Percentiles rank a stretch among this genome's conserved stretches.
These are phyloP conservation scores for Lasiodiplodia hormozganensis DNA, from an alignment of 2,329 filamentous ascomycete species.

Conservation along the genomic window DNA sequence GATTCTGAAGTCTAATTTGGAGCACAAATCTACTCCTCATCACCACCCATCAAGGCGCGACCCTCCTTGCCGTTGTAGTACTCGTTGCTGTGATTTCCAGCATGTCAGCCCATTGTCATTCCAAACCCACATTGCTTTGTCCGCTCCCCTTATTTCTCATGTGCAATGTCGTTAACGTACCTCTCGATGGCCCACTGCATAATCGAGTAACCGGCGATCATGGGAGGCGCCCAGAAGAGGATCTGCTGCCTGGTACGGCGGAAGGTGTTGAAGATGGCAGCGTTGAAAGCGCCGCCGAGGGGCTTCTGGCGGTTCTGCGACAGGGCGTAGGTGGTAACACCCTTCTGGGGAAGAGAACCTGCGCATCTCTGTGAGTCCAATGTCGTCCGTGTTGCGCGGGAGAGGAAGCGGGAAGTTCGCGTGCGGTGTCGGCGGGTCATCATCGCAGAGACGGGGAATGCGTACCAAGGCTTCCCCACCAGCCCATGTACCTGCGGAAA, in stretches of 20 bases:
- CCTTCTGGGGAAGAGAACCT: slow-evolving; percentile 58
- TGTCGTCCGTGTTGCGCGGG: neutral
- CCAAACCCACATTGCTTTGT: neutral
- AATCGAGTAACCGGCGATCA: slow-evolving; percentile 78
- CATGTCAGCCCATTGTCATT: slow-evolving; percentile 7
- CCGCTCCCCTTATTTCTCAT: neutral
- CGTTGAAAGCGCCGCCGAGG: slow-evolving; percentile 76
- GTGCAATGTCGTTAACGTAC: slow-evolving; percentile 45
- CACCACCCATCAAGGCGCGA: slow-evolving; percentile 60
- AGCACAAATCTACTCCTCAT: slow-evolving; percentile 39
- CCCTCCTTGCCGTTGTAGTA: slow-evolving; percentile 83
- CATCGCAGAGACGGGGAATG: neutral
- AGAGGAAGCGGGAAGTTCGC: neutral
- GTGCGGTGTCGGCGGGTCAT: neutral
- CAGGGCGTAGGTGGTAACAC: slow-evolving; percentile 74
- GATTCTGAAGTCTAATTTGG: neutral
- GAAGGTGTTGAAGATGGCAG: slow-evolving; percentile 94
- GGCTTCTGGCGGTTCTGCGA: slow-evolving; percentile 89
- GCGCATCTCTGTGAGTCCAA: slow-evolving; percentile 19
- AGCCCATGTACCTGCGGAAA: slow-evolving; percentile 33
- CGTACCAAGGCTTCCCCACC: slow-evolving; percentile 34
- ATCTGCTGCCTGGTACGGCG: slow-evolving; percentile 85
- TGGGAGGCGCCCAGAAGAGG: slow-evolving; percentile 84
- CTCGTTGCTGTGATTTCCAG: slow-evolving; percentile 66
- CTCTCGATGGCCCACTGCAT: slow-evolving; percentile 92